Evolutionary conservation across 2,329 filamentous ascomycete genomes (phyloP), one percentile per base, ranked within the genome.

Genomic region (Fusarium concolor): DNA sequence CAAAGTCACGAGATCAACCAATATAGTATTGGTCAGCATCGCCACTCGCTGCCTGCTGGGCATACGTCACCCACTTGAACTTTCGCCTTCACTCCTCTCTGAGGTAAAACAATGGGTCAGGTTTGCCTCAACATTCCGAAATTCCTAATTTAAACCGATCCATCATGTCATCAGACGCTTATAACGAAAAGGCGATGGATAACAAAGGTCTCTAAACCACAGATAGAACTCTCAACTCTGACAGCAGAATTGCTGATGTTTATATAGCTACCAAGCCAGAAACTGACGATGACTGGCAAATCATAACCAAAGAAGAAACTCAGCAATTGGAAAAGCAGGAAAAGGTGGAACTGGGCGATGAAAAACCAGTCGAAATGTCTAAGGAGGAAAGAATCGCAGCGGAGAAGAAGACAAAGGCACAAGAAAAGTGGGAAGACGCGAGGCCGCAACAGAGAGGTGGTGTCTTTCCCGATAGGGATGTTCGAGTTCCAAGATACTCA

Each of bases 221-320:
- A 20, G 5, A 52, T 60, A 38, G 17, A 15, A 20, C 17, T 29
- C 9, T 22, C 7, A 15, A 9, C 7, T 4, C 0, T 37, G 5
- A 10, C 10, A 2, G 1, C 5, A 4, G 6, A 24, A 2, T 28
- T n/a, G 15, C 59, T 57, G 35, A 59, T 5, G 3, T 22, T 1
- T 3, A 2, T 6, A 3, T 2, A 45, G 59, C 15, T 14, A 10
- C 14, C 2, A 35, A 28, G 2, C 10, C 15, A 9, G 10, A 22
- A 15, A 41, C 1, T 2, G 63, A 64, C 1, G 47, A 67, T 4
- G 64, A 65, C n/a, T 67, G 64, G 64, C 39, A 67, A 5, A 45
- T 68, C 0, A 15, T 67, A 3, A 44, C 20, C 6, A 45, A 41
- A 31, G 50, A 67, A 28, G 64, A 60, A 0, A 10, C 1, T 15